Conservation (phyloP, 805 yeast genomes). For the Saccharomycopsis malanga region DNA sequence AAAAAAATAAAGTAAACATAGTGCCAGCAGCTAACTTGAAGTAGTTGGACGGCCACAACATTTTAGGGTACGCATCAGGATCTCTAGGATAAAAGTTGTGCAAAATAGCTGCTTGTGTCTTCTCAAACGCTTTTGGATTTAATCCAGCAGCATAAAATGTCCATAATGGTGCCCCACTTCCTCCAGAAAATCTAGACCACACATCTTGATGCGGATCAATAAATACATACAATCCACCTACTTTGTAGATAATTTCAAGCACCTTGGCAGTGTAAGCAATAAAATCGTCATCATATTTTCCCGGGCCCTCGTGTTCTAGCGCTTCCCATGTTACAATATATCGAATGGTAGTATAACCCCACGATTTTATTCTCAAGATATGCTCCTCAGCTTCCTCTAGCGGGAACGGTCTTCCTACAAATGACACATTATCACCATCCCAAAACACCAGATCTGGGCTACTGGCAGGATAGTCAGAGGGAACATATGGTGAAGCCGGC, state of each 20-base stretch:
- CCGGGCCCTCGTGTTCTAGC: constrained; percentile 83
- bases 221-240: constrained; percentile 73
- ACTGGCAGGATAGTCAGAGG: constrained; percentile 31
- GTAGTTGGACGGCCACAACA: constrained; percentile 93
- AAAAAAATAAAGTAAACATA: constrained; percentile 82
- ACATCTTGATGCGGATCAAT: constrained; percentile 92
- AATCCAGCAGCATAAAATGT: constrained; percentile 84
- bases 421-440: constrained; percentile 70
- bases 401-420: constrained; percentile 77
- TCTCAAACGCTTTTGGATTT: constrained; percentile 63
- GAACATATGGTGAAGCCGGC: constrained; percentile 50
- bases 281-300: constrained; percentile 68
- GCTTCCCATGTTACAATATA: constrained; percentile 89
- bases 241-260: constrained; percentile 45
- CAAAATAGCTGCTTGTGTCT: constrained; percentile 72
- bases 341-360: constrained; percentile 79
- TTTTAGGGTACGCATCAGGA: constrained; percentile 49
- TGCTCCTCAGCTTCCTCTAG: constrained; percentile 66
- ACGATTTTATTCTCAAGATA: constrained; percentile 57
- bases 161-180: constrained; percentile 94
- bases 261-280: constrained; percentile 62
- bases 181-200: constrained; percentile 86
- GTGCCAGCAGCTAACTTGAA: constrained; percentile 64
- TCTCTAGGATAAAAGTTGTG: constrained; percentile 43
- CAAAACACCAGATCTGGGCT: constrained; percentile 41